Conservation (phyloP, 805 yeast genomes). For the Brettanomyces sp. region DNA sequence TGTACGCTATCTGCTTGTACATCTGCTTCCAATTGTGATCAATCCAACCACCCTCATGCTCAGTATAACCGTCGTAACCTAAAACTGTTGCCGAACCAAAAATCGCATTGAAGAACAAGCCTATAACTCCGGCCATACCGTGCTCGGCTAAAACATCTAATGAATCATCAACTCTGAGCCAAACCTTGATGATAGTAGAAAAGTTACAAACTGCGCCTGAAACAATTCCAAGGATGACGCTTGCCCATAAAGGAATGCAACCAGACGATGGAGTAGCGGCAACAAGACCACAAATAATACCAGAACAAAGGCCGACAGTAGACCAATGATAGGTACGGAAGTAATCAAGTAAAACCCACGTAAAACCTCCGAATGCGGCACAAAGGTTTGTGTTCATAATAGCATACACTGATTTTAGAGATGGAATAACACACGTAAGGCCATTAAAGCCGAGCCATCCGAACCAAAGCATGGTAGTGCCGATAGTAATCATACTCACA, state of each 20-base stretch:
- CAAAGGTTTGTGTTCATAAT: constrained; percentile 85
- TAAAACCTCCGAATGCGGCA: constrained; percentile 82
- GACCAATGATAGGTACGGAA: constrained; percentile 87
- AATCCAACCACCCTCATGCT: constrained; percentile 87
- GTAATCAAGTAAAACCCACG: constrained; percentile 89
- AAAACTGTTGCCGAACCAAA: constrained; percentile 84
- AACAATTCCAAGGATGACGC: constrained; percentile 72
- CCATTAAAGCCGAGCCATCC: constrained; percentile 98
- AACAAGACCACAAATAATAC: constrained; percentile 89
- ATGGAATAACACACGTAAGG: constrained; percentile 76
- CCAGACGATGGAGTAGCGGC: constrained; percentile 98
- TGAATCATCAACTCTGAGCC: constrained; percentile 80
- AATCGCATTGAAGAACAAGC: constrained; percentile 78
- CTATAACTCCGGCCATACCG: constrained; percentile 92
- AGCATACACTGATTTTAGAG: constrained; percentile 76
- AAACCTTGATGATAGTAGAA: constrained; percentile 77
- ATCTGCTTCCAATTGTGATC: constrained; percentile 85
- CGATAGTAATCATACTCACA: constrained; percentile 82
- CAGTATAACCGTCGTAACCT: constrained; percentile 82
- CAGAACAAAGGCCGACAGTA: constrained; percentile 91
- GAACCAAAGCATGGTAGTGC: constrained; percentile 79
- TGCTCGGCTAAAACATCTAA: constrained; percentile 97
- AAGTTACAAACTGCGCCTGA: constrained; percentile 84
- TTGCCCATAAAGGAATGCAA: constrained; percentile 82
- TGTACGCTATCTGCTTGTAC: constrained; percentile 81